Evolutionary conservation across 164 flowering plant genomes (phyloP).

Genomic region (Santalum album): DNA sequence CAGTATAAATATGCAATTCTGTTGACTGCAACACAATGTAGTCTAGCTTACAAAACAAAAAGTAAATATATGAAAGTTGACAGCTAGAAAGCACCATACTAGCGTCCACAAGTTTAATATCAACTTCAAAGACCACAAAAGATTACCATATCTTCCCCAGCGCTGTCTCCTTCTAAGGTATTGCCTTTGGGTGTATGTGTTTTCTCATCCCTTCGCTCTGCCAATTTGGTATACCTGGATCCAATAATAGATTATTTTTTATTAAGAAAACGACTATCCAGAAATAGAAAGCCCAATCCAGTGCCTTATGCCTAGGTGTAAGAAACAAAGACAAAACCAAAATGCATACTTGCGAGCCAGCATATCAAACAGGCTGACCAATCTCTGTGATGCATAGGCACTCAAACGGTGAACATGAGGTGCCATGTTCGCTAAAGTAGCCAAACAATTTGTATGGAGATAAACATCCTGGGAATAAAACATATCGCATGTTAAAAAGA

Average conservation of each 20-base stretch:
- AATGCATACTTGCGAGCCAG: slow-evolving; percentile 80
- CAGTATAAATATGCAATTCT: slow-evolving; percentile 84
- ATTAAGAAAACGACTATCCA: neutral
- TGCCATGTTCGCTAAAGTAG: slow-evolving; percentile 97
- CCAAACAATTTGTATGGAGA: slow-evolving; percentile 94
- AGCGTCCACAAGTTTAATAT: neutral
- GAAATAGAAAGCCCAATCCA: neutral
- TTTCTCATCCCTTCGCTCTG: slow-evolving; percentile 50
- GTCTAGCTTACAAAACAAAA: slow-evolving; percentile 10
- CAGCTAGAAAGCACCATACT: too few relatives aligned
- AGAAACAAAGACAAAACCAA: neutral
- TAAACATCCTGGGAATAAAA: slow-evolving; percentile 63
- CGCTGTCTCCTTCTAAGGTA: slow-evolving; percentile 31
- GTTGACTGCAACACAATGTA: slow-evolving; percentile 49
- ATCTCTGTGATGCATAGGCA: slow-evolving; percentile 94
- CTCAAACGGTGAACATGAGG: slow-evolving; percentile 88
- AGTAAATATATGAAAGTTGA: too few relatives aligned
- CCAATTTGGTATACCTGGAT: slow-evolving; percentile 65
- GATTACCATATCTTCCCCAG: slow-evolving; percentile 57
- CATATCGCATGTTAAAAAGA: slow-evolving; percentile 2
- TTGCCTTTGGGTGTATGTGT: slow-evolving; percentile 23
- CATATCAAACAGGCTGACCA: slow-evolving; percentile 96
- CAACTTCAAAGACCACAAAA: slow-evolving; percentile 1
- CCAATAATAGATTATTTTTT: slow-evolving; percentile 1
- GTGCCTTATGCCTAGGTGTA: neutral